Base-by-base conservation (phyloP, 192 early-diverging fungal species). In the Physocladia obscura region DNA sequence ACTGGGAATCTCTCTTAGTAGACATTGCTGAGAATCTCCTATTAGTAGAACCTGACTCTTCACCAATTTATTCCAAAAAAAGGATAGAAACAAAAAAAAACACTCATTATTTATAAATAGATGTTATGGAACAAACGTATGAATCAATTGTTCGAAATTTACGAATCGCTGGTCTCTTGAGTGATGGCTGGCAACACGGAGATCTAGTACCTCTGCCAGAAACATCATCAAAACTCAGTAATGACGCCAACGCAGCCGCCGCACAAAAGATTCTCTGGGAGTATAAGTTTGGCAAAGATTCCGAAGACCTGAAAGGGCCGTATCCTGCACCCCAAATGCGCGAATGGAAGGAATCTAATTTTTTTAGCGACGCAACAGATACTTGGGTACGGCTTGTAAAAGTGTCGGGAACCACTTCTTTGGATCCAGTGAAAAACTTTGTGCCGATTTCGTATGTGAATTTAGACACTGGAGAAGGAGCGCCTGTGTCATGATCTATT, bases 131-230 rank as follows among this genome's bases (percentile, higher is more conserved):
- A 35, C 52, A 72, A 36, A 76, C 63, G 1, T 84, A 82, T 50
- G 82, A 84, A 49, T 77, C 81, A 38, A 75, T 84, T 19, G 76
- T 76, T 3, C 62, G 82, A 29, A 64, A 51, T 29, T 63, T 84
- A 8, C 73, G 82, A 3, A 49, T 69, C n/a, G 58, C 70, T 13
- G 77, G 77, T 1, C 31, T 70, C 17, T 48, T 81, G 1, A 17
- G 26, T 27, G 80, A 81, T n/a, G 60, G 57, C 44, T 82, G 81
- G 81, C 69, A 69, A 27, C 77, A 70, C 54, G 80, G 77, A 5
- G 77, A 78, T 24, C 51, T 67, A 29, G 35, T 71, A 22, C 49
- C 26, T 2, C 22, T 30, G 29, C 32, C 56, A 5, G 17, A 26
- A 15, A 22, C 30, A 4, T 19, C 17, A 15, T 40, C 49, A 32